phyloP scores from a whole-genome alignment of 2,329 filamentous ascomycete genomes.

The Gyromitra esculenta region DNA sequence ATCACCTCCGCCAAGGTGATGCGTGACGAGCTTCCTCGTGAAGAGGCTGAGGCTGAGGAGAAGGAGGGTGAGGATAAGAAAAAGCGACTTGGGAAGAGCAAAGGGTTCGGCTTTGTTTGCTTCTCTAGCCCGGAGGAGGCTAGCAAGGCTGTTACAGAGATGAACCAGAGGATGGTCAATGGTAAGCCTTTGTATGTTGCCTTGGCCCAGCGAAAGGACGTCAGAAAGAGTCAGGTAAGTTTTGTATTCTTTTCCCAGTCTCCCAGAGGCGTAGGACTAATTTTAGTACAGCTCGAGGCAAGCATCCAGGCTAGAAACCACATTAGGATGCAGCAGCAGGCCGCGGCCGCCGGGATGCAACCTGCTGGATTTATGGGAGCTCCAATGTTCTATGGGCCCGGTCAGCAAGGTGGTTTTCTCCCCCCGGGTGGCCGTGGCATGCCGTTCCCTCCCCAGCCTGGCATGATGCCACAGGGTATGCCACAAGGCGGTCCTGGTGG shows the following conservation, averaged over 20 bases:
- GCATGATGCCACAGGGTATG: conserved; percentile 65
- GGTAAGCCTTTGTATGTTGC: conserved; percentile 97
- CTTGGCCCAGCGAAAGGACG: conserved; percentile 98
- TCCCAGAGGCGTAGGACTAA: conserved; percentile 18
- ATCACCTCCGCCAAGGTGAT: conserved; percentile 99
- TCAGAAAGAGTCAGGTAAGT: conserved; percentile 86
- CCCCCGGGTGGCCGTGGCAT: conserved; percentile 70
- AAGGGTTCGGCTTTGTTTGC: conserved; percentile 99
- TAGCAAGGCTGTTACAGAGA: conserved; percentile 98
- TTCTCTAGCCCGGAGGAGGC: conserved; percentile 99
- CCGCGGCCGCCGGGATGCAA: conserved; percentile 87
- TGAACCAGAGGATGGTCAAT: conserved; percentile 99
- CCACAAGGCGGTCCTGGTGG: conserved; percentile 47
- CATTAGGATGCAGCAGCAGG: conserved; percentile 96
- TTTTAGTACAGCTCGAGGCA: conserved; percentile 75
- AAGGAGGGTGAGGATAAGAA: conserved; percentile 67
- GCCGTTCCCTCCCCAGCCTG: conserved; percentile 70
- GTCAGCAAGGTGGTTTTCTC: conserved; percentile 77
- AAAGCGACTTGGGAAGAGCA: conserved; percentile 91
- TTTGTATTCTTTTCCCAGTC: background rate
- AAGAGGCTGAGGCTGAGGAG: conserved; percentile 65
- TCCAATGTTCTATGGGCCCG: conserved; percentile 90
- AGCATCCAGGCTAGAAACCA: conserved; percentile 99
- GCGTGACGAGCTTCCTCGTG: conserved; percentile 77
- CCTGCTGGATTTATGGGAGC: conserved; percentile 62